These are phyloP conservation scores for Cladosporium sp. DNA, from an alignment of 2,329 filamentous ascomycete genomes.

Conservation along the genomic window DNA sequence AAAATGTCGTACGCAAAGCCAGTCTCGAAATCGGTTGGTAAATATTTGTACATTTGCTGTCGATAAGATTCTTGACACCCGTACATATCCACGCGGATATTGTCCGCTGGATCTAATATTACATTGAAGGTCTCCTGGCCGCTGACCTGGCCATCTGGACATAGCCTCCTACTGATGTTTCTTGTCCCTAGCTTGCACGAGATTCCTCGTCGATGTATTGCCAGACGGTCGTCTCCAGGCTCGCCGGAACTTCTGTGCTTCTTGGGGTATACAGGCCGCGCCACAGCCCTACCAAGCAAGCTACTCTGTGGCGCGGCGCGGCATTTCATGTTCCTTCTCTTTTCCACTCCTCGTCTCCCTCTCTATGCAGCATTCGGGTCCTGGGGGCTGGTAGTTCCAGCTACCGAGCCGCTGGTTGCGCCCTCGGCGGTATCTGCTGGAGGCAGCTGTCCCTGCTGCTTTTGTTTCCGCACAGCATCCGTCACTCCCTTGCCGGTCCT, in stretches of 20 bases:
- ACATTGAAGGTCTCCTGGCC: not conserved
- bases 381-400: constrained; percentile 27
- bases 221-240: not conserved
- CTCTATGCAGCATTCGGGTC: constrained; percentile 55
- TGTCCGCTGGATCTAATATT: not conserved
- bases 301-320: constrained; percentile 9
- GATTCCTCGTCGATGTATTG: not conserved
- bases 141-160: not conserved
- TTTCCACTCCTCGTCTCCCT: not conserved
- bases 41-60: constrained; percentile 4
- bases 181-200: not conserved
- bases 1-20: not conserved
- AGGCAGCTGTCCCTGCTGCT: constrained; percentile 10
- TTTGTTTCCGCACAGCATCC: not conserved
- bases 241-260: not conserved
- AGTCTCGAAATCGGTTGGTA: not conserved
- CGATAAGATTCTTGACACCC: not conserved
- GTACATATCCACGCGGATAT: not conserved
- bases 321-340: not conserved
- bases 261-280: constrained; percentile 14
- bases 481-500: constrained; percentile 13
- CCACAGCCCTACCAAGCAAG: not conserved
- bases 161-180: not conserved
- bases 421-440: constrained; percentile 15
- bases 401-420: constrained; percentile 19